Evolutionary conservation across 1,284 basidiomycete genomes (phyloP).

Genomic region (Moesziomyces sp.): DNA sequence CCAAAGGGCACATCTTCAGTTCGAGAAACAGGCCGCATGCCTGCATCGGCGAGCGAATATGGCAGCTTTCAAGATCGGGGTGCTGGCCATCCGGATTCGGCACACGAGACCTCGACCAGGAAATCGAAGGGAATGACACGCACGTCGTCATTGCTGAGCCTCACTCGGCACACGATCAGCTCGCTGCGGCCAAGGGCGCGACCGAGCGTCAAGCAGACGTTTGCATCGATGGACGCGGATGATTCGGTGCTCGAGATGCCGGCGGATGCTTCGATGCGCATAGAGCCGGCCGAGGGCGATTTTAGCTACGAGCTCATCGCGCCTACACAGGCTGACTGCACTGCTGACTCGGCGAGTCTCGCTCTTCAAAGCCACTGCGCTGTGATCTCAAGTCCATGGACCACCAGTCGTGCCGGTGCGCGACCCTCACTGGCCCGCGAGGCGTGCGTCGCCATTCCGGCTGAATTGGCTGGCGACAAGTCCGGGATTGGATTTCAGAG

Average conservation of each 20-base stretch:
- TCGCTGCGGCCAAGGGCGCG: constrained; percentile 11
- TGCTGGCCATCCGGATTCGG: neutral
- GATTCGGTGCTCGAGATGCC: neutral
- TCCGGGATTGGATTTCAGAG: neutral
- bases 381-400: too few relatives aligned
- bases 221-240: constrained; percentile 2
- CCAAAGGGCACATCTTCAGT: neutral
- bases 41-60: neutral
- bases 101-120: neutral
- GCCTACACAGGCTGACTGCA: neutral
- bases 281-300: constrained; percentile 10
- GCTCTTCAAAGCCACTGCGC: too few relatives aligned
- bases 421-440: neutral
- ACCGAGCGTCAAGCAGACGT: constrained; percentile 2
- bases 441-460: neutral
- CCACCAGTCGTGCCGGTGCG: too few relatives aligned
- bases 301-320: constrained; percentile 35
- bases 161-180: constrained; percentile 17
- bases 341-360: too few relatives aligned
- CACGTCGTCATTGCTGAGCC: constrained; percentile 23
- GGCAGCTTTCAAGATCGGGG: neutral
- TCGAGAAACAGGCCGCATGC: neutral
- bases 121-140: constrained; percentile 14
- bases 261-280: constrained; percentile 1
- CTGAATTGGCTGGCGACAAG: neutral